A percentile compares a stretch with the other conserved stretches of the same genome.
Conservation (phyloP, 208 protist species). For the Trypanosoma congolense region DNA sequence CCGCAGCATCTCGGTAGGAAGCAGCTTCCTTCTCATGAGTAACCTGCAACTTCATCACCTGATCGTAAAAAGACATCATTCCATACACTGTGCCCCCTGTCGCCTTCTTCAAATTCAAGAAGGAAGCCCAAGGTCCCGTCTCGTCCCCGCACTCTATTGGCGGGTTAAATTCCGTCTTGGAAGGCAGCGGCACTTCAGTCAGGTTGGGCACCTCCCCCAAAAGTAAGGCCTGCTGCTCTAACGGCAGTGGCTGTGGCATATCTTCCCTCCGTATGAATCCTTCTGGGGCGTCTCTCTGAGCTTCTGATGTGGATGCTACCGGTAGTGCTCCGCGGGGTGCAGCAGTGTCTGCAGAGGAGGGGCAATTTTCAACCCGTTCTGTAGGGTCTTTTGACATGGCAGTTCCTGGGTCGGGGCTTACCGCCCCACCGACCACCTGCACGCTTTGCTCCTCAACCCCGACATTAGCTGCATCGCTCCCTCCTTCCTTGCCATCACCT, state of each 20-base stretch:
- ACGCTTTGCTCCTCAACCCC: too few relatives aligned
- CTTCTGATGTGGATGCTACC: too few relatives aligned
- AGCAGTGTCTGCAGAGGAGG: too few relatives aligned
- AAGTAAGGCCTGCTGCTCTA: background rate
- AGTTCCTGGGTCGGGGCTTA: too few relatives aligned
- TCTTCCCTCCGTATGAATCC: background rate
- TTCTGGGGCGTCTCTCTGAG: too few relatives aligned
- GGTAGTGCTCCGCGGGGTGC: too few relatives aligned
- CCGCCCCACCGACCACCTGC: too few relatives aligned
- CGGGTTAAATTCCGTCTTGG: background rate
- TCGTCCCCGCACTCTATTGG: background rate
- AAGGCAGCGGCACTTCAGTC: constrained; percentile 1
- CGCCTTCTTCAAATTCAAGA: constrained; percentile 13
- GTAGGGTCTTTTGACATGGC: too few relatives aligned
- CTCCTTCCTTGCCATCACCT: too few relatives aligned
- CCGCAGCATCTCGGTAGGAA: constrained; percentile 18
- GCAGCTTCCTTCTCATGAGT: constrained; percentile 23
- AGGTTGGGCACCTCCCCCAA: background rate
- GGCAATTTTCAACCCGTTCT: too few relatives aligned
- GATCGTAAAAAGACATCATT: constrained; percentile 22
- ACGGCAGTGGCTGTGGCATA: background rate
- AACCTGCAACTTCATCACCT: constrained; percentile 21
- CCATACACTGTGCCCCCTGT: constrained; percentile 14
- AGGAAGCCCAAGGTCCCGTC: constrained; percentile 11
- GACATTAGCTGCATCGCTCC: too few relatives aligned